A percentile compares a stretch with the other conserved stretches of the same genome.
phyloP scores from a whole-genome alignment of 192 early-diverging fungal genomes.

The Spizellomyces sp. region DNA sequence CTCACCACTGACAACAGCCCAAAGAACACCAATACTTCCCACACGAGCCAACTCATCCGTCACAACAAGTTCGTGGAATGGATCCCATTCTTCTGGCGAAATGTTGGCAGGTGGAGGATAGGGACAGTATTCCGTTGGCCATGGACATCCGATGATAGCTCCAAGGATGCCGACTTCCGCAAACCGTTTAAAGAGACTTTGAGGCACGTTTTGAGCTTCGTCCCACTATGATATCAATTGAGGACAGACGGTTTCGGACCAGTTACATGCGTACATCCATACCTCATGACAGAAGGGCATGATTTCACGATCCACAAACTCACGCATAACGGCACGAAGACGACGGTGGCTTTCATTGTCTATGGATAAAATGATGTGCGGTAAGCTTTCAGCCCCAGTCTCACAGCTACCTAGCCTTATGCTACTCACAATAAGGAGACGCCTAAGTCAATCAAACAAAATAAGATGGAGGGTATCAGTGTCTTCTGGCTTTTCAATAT shows the following conservation, averaged over 20 bases:
- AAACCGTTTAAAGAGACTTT: constrained; percentile 58
- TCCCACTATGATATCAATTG: constrained; percentile 43
- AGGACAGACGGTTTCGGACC: neutral
- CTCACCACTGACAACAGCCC: constrained; percentile 21
- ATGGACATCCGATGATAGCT: constrained; percentile 43
- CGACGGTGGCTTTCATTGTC: constrained; percentile 54
- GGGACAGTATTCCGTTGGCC: constrained; percentile 28
- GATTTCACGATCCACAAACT: constrained; percentile 71
- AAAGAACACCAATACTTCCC: constrained; percentile 21
- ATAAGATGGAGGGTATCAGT: too few species aligned
- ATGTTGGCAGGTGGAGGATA: constrained; percentile 52
- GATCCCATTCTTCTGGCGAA: constrained; percentile 59
- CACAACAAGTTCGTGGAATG: constrained; percentile 68
- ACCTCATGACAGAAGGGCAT: constrained; percentile 64
- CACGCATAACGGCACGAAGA: constrained; percentile 56
- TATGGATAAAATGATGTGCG: constrained; percentile 11
- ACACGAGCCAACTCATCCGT: constrained; percentile 65
- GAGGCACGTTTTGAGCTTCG: constrained; percentile 68
- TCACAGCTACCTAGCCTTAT: too few species aligned
- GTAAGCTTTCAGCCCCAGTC: too few species aligned
- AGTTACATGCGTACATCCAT: neutral
- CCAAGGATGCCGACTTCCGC: constrained; percentile 66
- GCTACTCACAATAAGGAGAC: too few species aligned
- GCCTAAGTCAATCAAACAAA: too few species aligned
- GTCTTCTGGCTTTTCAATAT: too few species aligned